Conservation (phyloP, 2,329 filamentous ascomycete species). For the Teratosphaeria nubilosa region DNA sequence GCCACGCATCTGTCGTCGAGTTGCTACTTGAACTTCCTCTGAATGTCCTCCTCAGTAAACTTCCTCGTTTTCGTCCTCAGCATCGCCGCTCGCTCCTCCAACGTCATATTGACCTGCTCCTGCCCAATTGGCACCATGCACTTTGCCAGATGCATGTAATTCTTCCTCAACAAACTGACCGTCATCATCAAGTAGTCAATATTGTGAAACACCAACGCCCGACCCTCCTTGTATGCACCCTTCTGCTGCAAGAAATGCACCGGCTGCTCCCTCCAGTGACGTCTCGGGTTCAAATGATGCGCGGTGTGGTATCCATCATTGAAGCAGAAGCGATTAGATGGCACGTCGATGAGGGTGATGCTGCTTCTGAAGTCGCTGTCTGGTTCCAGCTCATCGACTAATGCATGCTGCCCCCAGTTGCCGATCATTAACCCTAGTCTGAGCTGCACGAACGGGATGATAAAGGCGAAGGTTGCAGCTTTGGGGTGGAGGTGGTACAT, state of each 20-base stretch:
- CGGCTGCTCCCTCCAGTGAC: conserved; percentile 76
- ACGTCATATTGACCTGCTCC: conserved; percentile 55
- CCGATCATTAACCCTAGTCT: conserved; percentile 67
- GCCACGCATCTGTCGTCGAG: background rate
- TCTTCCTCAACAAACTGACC: conserved; percentile 55
- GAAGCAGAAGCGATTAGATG: conserved; percentile 65
- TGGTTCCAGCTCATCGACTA: conserved; percentile 65
- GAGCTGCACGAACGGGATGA: conserved; percentile 57
- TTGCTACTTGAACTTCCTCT: conserved; percentile 39
- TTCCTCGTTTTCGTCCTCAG: conserved; percentile 53
- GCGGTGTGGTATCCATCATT: conserved; percentile 78
- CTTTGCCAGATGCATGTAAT: conserved; percentile 59
- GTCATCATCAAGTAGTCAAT: conserved; percentile 64
- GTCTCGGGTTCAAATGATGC: conserved; percentile 66
- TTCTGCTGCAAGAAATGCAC: conserved; percentile 62
- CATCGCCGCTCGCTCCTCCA: conserved; percentile 54
- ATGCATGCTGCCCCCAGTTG: conserved; percentile 77
- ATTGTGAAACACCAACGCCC: conserved; percentile 67
- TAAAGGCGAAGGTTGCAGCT: conserved; percentile 54
- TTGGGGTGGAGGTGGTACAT: conserved; percentile 40
- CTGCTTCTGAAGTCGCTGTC: conserved; percentile 70
- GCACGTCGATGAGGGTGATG: conserved; percentile 67
- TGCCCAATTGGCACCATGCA: conserved; percentile 62
- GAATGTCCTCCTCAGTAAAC: conserved; percentile 57
- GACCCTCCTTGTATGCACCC: conserved; percentile 52